Conservation (phyloP, 768 basidiomycete species). For the Tubosaeta brunneosetosa region DNA sequence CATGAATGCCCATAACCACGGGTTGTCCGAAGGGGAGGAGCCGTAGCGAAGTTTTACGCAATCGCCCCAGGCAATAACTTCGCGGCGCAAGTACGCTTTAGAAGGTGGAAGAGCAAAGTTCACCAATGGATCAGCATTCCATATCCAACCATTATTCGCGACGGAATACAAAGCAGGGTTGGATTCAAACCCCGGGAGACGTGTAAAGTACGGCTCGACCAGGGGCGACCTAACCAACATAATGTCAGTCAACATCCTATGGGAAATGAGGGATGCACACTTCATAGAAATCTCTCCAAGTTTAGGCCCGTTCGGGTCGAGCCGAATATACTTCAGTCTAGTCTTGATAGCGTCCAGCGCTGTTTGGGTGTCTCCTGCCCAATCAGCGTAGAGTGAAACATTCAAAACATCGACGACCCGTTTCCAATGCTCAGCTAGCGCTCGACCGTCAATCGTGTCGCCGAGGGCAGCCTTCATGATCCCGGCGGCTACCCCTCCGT, state of each 20-base stretch:
- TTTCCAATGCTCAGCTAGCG: conserved; percentile 68
- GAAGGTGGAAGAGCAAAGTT: conserved; percentile 93
- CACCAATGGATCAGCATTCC: conserved; percentile 88
- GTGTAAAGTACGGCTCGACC: conserved; percentile 91
- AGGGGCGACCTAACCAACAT: conserved; percentile 60
- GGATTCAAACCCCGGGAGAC: conserved; percentile 56
- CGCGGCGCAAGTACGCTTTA: conserved; percentile 90
- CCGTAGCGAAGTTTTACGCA: conserved; percentile 99
- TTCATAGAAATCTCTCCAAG: conserved; percentile 70
- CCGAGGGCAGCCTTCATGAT: conserved; percentile 66
- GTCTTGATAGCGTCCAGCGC: conserved; percentile 73
- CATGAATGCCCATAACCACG: conserved; percentile 95
- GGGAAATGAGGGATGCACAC: conserved; percentile 42
- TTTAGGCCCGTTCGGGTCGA: conserved; percentile 81
- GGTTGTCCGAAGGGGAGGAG: conserved; percentile 69
- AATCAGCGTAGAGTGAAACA: conserved; percentile 81
- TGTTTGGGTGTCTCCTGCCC: conserved; percentile 74
- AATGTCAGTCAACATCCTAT: conserved; percentile 7
- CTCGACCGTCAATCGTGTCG: conserved; percentile 42
- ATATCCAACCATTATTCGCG: conserved; percentile 99
- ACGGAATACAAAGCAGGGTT: conserved; percentile 62
- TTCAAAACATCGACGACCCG: conserved; percentile 83
- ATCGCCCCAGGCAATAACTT: conserved; percentile 97
- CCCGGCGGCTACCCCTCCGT: conserved; percentile 63
- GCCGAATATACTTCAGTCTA: conserved; percentile 71